Evolutionary conservation across 1,139 yeast genomes (phyloP), one percentile per base, ranked within the genome.

Genomic region (Ogataea hybrid): DNA sequence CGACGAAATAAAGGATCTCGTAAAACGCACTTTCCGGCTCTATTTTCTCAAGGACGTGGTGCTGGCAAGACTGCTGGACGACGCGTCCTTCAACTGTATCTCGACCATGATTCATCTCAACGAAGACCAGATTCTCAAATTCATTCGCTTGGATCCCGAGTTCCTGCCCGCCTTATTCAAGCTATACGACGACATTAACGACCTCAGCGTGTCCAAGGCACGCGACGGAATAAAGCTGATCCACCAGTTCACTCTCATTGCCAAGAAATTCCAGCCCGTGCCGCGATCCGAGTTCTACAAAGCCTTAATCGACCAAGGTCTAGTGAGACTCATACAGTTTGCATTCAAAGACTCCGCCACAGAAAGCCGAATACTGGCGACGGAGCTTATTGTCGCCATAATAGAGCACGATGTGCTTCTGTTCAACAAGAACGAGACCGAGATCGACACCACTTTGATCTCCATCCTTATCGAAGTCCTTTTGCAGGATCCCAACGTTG

Each of bases 11-110:
- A 68, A 77, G 41, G 61, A 64, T 21, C 72, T 84, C 37, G 84
- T 90, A 51, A 79, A 80, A 49, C 79, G 79, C 54, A 89, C 94
- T 34, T 87, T 83, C 57, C 73, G 85, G 48, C 68, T 89, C 43
- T 90, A 83, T 56, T 87, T 85, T 58, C 66, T 92, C 42, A 85
- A 85, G 59, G 97, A 92, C 61, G 95, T 87, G 22, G 94, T 85
- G 1, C 65, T 90, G 28, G 92, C 92, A 2, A 69, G 96, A 42
- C 68, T 83, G 37, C 63, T 90, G 37, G 97, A 92, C 60, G 97
- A 92, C 56, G 77, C 82, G 38, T 75, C 92, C 4, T 77, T 81
- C 54, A 77, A 75, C 50, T 65, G 84, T 47, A 68, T 92, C 25
- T 69, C 81, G 15, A 71, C 86, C 0, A 66, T 84, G 65, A 83